Evolutionary conservation across 176 grass and related monocot species (phyloP).

Genomic region (Sorghum bicolor): DNA sequence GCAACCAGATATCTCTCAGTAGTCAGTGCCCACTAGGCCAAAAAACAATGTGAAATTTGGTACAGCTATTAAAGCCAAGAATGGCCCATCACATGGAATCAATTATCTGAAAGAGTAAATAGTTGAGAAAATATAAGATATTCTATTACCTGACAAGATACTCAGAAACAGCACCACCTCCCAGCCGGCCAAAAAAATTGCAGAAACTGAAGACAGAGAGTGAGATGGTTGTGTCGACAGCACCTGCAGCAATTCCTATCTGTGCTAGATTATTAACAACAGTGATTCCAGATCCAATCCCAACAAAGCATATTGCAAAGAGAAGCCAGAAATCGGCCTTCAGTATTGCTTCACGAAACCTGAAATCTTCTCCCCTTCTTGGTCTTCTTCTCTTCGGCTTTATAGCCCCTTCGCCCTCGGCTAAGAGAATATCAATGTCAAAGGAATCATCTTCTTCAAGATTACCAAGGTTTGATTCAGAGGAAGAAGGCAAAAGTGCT

Average conservation of each 20-base stretch:
- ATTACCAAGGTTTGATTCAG: slow-evolving; percentile 40
- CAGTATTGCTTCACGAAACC: slow-evolving; percentile 73
- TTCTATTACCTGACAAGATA: slow-evolving; percentile 71
- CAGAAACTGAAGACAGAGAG: slow-evolving; percentile 89
- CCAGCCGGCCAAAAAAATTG: slow-evolving; percentile 89
- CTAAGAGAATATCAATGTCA: slow-evolving; percentile 78
- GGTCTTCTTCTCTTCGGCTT: slow-evolving; percentile 76
- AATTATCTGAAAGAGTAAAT: background rate
- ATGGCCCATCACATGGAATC: background rate
- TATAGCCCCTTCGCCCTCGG: slow-evolving; percentile 85
- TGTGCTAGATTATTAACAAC: slow-evolving; percentile 95
- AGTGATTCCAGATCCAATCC: slow-evolving; percentile 83
- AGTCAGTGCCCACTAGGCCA: background rate
- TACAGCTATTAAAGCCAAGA: background rate
- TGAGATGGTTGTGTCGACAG: slow-evolving; percentile 64
- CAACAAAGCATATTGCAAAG: slow-evolving; percentile 75
- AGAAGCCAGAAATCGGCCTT: slow-evolving; percentile 98
- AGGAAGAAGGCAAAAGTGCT: slow-evolving; percentile 55
- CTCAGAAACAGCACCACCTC: slow-evolving; percentile 71
- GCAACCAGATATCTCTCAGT: background rate
- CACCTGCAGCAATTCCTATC: slow-evolving; percentile 78
- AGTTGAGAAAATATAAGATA: background rate
- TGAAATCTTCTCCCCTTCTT: slow-evolving; percentile 89
- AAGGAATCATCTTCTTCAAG: slow-evolving; percentile 54
- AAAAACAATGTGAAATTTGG: slow-evolving; percentile 6